Evolutionary conservation across 768 basidiomycete genomes (phyloP), one percentile per base, ranked within the genome.

Genomic region (Lactarius indigo): DNA sequence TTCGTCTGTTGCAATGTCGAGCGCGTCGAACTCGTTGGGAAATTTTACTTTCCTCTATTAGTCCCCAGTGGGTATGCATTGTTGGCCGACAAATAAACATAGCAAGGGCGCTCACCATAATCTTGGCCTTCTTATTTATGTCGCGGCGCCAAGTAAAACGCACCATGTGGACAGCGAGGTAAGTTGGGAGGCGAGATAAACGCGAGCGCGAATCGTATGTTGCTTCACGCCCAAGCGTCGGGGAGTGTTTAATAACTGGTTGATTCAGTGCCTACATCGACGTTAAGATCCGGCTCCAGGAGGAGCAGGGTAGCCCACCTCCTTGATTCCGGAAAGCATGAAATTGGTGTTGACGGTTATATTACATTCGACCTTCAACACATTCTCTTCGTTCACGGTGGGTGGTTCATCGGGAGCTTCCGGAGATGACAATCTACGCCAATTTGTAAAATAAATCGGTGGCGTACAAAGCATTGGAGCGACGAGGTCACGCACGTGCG

Each of bases 101-200:
- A 0, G 64, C 33, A 20, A 60, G 37, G 17, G 47, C 5, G 4
- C 35, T 72, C 67, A 91, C 91, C 96, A 99, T 94, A 75, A 98
- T 96, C 79, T 99, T 98, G 2, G 96, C 88, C 74, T 98, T 98
- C 80, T 90, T 94, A 60, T 78, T 78, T 66, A 97, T 95, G 70
- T 98, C 97, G 42, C 85, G 82, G 66, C 93, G 82, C 97, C 97
- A 99, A 63, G 88, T 90, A 76, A 98, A 99, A 57, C 97, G 91
- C 15, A 96, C 95, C 90, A 98, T 92, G 72, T 98, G 94, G 5
- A 98, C 86, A 6, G 89, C 88, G 26, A 97, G 83, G 73, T 92
- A 96, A 5, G 85, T 76, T 0, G 97, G 97, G 15, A 98, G 80
- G 26, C 96, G 85, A 13, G 92, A 86, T 59, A 99, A 73, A 10